phyloP scores from a whole-genome alignment of 2,329 filamentous ascomycete species.

The Arthrobotrys iridis region DNA sequence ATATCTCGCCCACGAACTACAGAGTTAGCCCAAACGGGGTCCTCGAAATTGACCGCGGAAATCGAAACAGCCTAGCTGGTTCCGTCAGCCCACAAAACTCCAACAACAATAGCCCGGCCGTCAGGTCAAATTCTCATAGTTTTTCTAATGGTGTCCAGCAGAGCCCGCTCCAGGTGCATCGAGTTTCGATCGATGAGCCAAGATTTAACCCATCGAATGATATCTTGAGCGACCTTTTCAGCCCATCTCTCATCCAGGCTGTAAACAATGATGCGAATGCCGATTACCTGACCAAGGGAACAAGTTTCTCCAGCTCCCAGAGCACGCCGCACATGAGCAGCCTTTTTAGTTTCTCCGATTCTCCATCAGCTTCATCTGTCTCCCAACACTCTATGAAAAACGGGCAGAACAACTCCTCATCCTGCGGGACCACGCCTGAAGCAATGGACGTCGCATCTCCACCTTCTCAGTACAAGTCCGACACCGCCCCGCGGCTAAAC shows the following conservation, averaged over 20 bases:
- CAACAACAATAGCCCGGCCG: slow-evolving; percentile 59
- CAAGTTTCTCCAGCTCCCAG: slow-evolving; percentile 61
- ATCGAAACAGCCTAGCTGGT: slow-evolving; percentile 21
- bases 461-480: slow-evolving; percentile 44
- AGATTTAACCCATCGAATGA: slow-evolving; percentile 50
- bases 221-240: slow-evolving; percentile 66
- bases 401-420: slow-evolving; percentile 56
- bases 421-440: slow-evolving; percentile 58
- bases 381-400: slow-evolving; percentile 62
- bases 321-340: slow-evolving; percentile 57
- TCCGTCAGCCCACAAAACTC: slow-evolving; percentile 37
- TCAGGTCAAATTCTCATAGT: slow-evolving; percentile 61
- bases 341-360: slow-evolving; percentile 62
- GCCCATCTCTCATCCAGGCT: slow-evolving; percentile 66
- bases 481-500: slow-evolving; percentile 43
- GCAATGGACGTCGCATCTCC: slow-evolving; percentile 56
- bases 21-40: slow-evolving; percentile 45
- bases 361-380: slow-evolving; percentile 66
- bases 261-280: slow-evolving; percentile 62
- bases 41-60: slow-evolving; percentile 38
- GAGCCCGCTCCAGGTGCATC: slow-evolving; percentile 43
- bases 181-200: slow-evolving; percentile 48
- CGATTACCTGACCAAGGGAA: slow-evolving; percentile 62
- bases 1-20: slow-evolving; percentile 43
- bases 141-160: slow-evolving; percentile 58